Evolutionary conservation across 352 stramenopile genomes (phyloP), one percentile per base, ranked within the genome.

Genomic region (Albugo candida): DNA sequence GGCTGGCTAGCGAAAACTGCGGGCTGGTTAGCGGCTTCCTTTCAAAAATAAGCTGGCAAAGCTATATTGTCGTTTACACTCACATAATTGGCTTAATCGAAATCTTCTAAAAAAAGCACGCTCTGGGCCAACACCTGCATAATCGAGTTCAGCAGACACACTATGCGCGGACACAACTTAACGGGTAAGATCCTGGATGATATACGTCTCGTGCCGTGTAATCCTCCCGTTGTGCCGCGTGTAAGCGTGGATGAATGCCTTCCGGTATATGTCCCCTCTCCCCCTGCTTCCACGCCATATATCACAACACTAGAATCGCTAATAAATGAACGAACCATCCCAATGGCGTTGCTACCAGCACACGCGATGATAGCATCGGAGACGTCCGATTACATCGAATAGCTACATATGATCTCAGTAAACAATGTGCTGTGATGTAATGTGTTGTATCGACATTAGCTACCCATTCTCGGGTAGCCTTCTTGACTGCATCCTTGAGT

Each of bases 401-500:
- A 97, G 83, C 65, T 54, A 59, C 44, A 65, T 46, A n/a, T n/a
- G n/a, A n/a, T n/a, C n/a, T n/a, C n/a, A n/a, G n/a, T 42, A 40
- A 8, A 31, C 54, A 45, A 6, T 46, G 18, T 31, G 24, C 24
- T 31, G 98, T 98, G 49, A 98, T 87, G 67, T 98, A 99, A 62
- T 98, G 94, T 38, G 94, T 99, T 52, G 84, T 82, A 24, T 92
- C 69, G n/a, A 98, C 93, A 64, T 98, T 98, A 12, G 95, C 96
- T 6, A 98, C 93, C 94, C 94, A 99, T 65, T 98, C 95, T 21
- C 94, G 83, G 59, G 98, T 97, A 16, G 95, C 95, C 64, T 98
- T 93, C 59, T 97, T 98, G 49, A 98, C 96, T 13, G 95, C 95
- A 61, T 99, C 95, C 68, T 99, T 99, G 38, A 98, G 75, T 43